Percentiles rank a stretch among this genome's conserved stretches.
These are phyloP conservation scores for Aeminium ludgeri DNA, from an alignment of 495 filamentous ascomycete genomes.

Conservation along the genomic window DNA sequence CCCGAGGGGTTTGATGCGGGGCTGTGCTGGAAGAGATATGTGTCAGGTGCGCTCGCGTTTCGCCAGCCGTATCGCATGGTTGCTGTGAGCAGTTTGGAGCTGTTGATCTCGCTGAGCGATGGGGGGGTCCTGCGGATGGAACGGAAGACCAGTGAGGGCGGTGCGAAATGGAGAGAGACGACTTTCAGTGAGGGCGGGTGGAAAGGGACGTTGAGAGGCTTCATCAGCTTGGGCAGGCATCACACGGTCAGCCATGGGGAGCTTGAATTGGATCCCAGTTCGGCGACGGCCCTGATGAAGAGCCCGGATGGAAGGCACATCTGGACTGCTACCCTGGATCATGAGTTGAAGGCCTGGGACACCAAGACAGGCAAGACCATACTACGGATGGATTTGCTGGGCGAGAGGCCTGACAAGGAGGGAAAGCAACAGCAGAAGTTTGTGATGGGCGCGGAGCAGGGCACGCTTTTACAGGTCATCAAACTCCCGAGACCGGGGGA, in stretches of 20 bases:
- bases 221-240: slow-evolving; percentile 52
- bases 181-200: slow-evolving; percentile 66
- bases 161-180: slow-evolving; percentile 59
- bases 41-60: slow-evolving; percentile 55
- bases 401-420: slow-evolving; percentile 30
- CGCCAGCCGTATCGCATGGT: slow-evolving; percentile 68
- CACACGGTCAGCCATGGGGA: slow-evolving; percentile 49
- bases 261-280: slow-evolving; percentile 46
- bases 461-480: slow-evolving; percentile 55
- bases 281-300: slow-evolving; percentile 44
- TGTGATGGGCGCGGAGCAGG: slow-evolving; percentile 59
- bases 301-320: slow-evolving; percentile 52
- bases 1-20: slow-evolving; percentile 66
- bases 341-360: slow-evolving; percentile 77
- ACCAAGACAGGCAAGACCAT: slow-evolving; percentile 53
- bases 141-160: slow-evolving; percentile 45
- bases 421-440: slow-evolving; percentile 43
- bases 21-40: slow-evolving; percentile 48
- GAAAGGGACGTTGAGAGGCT: slow-evolving; percentile 40
- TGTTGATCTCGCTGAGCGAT: slow-evolving; percentile 69
- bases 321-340: slow-evolving; percentile 74
- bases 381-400: slow-evolving; percentile 54
- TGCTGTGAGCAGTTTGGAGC: slow-evolving; percentile 49
- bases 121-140: slow-evolving; percentile 63
- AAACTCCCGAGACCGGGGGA: slow-evolving; percentile 19